A percentile compares a stretch with the other conserved stretches of the same genome.
Evolutionary conservation across 352 stramenopile genomes (phyloP).

Genomic region (Pythium plurisporium): DNA sequence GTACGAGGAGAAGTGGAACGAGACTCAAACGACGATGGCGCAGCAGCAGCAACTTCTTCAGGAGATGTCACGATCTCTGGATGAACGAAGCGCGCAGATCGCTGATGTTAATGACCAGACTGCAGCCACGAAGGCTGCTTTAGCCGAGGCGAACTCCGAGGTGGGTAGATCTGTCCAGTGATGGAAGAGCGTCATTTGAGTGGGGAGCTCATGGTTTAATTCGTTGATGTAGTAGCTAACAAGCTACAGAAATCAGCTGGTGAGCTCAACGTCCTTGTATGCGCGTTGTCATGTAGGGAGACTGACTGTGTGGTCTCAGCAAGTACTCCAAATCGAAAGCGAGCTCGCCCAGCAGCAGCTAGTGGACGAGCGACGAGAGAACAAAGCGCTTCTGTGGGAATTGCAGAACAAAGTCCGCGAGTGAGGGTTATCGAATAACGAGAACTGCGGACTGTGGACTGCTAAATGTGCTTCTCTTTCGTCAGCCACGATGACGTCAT

Average conservation of each 20-base stretch:
- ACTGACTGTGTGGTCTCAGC: conserved; percentile 15
- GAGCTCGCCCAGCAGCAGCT: conserved; percentile 33
- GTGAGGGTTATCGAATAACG: too few relatives aligned
- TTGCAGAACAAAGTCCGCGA: conserved; percentile 32
- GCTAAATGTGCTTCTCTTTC: too few relatives aligned
- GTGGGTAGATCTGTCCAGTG: conserved; percentile 5
- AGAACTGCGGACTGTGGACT: too few relatives aligned
- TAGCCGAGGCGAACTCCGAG: background rate
- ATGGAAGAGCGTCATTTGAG: too few relatives aligned
- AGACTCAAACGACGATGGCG: conserved; percentile 24
- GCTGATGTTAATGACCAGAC: background rate
- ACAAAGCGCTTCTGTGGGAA: conserved; percentile 29
- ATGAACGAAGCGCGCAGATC: conserved; percentile 12
- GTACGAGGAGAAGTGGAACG: conserved; percentile 36
- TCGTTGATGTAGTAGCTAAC: too few relatives aligned
- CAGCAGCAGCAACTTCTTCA: conserved; percentile 42
- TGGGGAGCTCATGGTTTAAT: too few relatives aligned
- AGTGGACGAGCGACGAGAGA: conserved; percentile 27
- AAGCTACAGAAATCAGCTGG: conserved; percentile 3
- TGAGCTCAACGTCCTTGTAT: background rate
- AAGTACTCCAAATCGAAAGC: conserved; percentile 27
- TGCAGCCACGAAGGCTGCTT: background rate
- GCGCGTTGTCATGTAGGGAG: background rate
- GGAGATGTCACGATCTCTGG: conserved; percentile 24
- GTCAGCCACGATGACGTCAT: conserved; percentile 29